Evolutionary conservation across 345 rosid genomes (phyloP).

Genomic region (Tarenaya hassleriana): DNA sequence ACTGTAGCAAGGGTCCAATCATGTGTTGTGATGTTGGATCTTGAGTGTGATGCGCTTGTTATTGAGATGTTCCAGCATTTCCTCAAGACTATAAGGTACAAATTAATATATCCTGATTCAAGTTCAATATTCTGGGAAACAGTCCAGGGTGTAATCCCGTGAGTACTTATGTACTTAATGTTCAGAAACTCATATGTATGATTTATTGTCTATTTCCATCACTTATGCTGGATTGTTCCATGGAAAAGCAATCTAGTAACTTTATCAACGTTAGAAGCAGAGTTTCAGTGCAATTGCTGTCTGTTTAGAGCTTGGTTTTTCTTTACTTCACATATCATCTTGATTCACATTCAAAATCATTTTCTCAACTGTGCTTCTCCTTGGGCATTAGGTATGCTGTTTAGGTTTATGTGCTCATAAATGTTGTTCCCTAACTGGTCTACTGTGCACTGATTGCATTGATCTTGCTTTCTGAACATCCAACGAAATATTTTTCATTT

Average conservation of each 20-base stretch:
- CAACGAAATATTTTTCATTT: not conserved
- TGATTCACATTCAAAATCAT: constrained; percentile 1
- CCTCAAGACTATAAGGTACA: constrained; percentile 73
- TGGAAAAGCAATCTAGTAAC: constrained; percentile 1
- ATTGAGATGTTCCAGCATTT: constrained; percentile 87
- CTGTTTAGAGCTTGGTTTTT: constrained; percentile 3
- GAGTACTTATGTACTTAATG: too few species aligned
- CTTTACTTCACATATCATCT: constrained; percentile 5
- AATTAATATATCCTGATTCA: constrained; percentile 9
- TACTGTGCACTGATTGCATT: not conserved
- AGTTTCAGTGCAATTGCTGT: not conserved
- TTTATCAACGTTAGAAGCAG: constrained; percentile 1
- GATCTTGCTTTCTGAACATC: not conserved
- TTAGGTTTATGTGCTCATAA: not conserved
- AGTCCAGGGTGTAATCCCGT: not conserved
- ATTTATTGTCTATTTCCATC: too few species aligned
- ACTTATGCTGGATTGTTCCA: too few species aligned
- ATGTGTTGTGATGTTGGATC: constrained; percentile 96
- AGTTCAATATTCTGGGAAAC: not conserved
- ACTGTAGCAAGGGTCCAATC: constrained; percentile 96
- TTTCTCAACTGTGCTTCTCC: not conserved
- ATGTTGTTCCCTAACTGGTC: not conserved
- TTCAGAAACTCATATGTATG: too few species aligned
- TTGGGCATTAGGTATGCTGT: not conserved
- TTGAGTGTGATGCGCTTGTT: constrained; percentile 84